Conservation (phyloP, 108 stramenopile genomes). For the Schizochytrium sp. region DNA sequence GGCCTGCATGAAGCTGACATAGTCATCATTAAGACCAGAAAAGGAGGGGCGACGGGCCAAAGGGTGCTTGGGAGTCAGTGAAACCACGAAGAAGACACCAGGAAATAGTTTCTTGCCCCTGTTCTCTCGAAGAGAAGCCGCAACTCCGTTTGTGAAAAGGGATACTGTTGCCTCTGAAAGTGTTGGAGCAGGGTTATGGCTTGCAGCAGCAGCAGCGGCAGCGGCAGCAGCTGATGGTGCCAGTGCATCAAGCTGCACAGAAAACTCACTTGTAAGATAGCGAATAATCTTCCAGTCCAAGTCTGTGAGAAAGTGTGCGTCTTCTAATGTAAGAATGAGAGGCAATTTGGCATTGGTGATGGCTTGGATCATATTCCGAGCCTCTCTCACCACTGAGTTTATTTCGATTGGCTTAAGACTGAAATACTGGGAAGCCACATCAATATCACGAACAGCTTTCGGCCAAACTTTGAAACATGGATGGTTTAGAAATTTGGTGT, state of each 20-base stretch:
- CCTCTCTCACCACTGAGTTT: too few relatives aligned
- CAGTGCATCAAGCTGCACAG: not conserved
- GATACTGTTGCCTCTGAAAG: too few relatives aligned
- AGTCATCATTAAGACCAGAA: not conserved
- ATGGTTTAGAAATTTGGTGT: not conserved
- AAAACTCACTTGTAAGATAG: not conserved
- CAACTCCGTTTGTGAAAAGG: too few relatives aligned
- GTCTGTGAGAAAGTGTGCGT: too few relatives aligned
- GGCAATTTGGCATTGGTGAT: too few relatives aligned
- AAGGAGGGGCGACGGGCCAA: not conserved
- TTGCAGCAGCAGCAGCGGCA: not conserved
- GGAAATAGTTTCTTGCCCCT: not conserved
- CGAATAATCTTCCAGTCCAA: conserved; percentile 8
- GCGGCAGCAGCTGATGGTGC: not conserved
- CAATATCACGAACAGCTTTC: not conserved
- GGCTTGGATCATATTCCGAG: too few relatives aligned
- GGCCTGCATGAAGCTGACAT: not conserved
- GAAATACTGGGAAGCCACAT: too few relatives aligned
- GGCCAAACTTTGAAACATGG: not conserved
- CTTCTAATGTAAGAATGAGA: too few relatives aligned
- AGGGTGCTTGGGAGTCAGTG: not conserved
- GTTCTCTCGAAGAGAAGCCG: too few relatives aligned
- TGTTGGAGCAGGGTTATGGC: too few relatives aligned
- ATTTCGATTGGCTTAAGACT: too few relatives aligned
- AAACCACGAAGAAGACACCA: conserved; percentile 30